Evolutionary conservation across 2,329 filamentous ascomycete species (phyloP).

Genomic region (Sporothrix pseudoabietina): DNA sequence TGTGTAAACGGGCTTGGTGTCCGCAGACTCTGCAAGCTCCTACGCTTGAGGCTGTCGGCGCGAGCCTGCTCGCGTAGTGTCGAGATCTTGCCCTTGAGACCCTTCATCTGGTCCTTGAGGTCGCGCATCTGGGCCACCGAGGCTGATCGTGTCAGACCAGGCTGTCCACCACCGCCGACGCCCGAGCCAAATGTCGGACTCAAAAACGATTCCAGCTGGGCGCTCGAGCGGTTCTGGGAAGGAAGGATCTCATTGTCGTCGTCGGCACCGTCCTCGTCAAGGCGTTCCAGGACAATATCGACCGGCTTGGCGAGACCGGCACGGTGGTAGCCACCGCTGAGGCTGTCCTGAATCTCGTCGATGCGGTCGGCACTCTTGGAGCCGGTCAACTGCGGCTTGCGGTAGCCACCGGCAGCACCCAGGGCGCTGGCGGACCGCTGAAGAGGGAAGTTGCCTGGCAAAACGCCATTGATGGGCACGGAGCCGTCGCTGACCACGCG

Average conservation of each 20-base stretch:
- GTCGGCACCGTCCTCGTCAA: slow-evolving; percentile 56
- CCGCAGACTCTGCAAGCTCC: slow-evolving; percentile 73
- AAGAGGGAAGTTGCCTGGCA: slow-evolving; percentile 47
- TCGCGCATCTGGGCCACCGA: slow-evolving; percentile 73
- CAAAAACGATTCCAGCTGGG: slow-evolving; percentile 45
- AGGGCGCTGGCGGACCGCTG: slow-evolving; percentile 67
- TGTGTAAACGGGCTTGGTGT: slow-evolving; percentile 79
- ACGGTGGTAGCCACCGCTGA: slow-evolving; percentile 40
- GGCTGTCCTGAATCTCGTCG: slow-evolving; percentile 41
- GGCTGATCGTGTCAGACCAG: slow-evolving; percentile 62
- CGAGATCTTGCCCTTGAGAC: slow-evolving; percentile 82
- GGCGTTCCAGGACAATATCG: slow-evolving; percentile 49
- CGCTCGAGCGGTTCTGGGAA: slow-evolving; percentile 37
- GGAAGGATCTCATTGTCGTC: slow-evolving; percentile 31
- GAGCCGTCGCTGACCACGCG: slow-evolving; percentile 61
- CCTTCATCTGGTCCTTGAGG: slow-evolving; percentile 82
- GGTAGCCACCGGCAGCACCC: slow-evolving; percentile 60
- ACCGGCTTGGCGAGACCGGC: slow-evolving; percentile 45
- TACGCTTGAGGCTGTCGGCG: slow-evolving; percentile 75
- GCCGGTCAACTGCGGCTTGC: slow-evolving; percentile 49
- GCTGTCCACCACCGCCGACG: slow-evolving; percentile 41
- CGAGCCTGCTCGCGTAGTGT: slow-evolving; percentile 75
- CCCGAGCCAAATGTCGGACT: slow-evolving; percentile 51
- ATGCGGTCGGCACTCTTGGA: slow-evolving; percentile 51
- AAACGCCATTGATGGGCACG: background rate